phyloP scores from a whole-genome alignment of 75 land plant genomes.

The Pinus albicaulis region DNA sequence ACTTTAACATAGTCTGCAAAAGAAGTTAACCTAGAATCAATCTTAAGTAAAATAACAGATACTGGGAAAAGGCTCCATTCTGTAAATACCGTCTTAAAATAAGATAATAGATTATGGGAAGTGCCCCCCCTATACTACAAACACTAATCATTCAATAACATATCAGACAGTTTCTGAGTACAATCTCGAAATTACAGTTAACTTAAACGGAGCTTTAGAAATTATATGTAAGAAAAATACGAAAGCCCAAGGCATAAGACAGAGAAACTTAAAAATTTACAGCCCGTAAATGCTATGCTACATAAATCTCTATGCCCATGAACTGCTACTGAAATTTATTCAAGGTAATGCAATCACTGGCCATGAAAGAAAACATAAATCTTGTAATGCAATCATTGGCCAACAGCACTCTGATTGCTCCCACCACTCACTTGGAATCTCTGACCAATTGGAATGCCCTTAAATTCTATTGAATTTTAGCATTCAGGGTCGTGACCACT shows the following conservation, averaged over 20 bases:
- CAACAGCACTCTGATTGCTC: no score
- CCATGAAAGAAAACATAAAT: not conserved
- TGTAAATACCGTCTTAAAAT: not conserved
- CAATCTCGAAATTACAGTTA: not conserved
- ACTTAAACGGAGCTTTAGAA: not conserved
- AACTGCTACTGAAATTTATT: not conserved
- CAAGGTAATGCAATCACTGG: not conserved
- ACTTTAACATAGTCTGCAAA: not conserved
- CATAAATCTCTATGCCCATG: not conserved
- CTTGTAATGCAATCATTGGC: no score
- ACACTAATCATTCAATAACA: not conserved
- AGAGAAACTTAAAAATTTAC: not conserved
- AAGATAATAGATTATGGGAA: not conserved
- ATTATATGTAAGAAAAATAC: not conserved
- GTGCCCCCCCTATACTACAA: not conserved
- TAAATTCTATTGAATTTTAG: no score
- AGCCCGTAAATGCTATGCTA: not conserved
- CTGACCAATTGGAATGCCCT: no score
- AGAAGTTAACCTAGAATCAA: not conserved
- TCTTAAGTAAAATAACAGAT: not conserved
- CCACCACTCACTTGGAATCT: no score
- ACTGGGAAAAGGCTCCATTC: not conserved
- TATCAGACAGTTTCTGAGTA: not conserved
- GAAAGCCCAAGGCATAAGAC: not conserved
- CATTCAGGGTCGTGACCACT: no score